Conservation (phyloP, 768 basidiomycete species). For the Leucocoprinus birnbaumii region DNA sequence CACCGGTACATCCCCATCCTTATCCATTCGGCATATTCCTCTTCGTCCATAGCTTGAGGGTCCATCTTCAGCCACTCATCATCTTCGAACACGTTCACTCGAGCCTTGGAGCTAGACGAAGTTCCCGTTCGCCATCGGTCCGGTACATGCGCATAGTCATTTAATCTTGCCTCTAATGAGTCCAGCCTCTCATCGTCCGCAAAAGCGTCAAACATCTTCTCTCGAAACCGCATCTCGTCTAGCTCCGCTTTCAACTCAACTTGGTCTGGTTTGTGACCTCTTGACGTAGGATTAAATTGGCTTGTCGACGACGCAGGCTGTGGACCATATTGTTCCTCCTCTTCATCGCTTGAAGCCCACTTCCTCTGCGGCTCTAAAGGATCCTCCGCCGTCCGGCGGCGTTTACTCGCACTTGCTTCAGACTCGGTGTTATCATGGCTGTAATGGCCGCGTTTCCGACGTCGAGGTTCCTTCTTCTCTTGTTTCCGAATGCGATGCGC, state of each 20-base stretch:
- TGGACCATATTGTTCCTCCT: constrained; percentile 25
- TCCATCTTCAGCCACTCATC: constrained; percentile 41
- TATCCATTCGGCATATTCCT: constrained; percentile 88
- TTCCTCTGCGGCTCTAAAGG: constrained; percentile 30
- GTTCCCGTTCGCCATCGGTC: constrained; percentile 53
- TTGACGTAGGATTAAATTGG: constrained; percentile 5
- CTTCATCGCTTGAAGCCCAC: constrained; percentile 50
- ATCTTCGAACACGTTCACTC: constrained; percentile 22
- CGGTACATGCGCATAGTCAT: constrained; percentile 71
- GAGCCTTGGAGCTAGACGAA: constrained; percentile 16
- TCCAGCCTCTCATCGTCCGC: constrained; percentile 73
- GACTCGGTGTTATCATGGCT: constrained; percentile 16
- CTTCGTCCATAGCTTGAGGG: constrained; percentile 67
- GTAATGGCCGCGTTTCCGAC: constrained; percentile 17
- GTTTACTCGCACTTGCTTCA: constrained; percentile 15
- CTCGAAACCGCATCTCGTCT: constrained; percentile 66
- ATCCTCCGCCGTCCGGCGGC: constrained; percentile 18
- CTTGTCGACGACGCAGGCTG: constrained; percentile 17
- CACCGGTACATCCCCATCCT: constrained; percentile 83
- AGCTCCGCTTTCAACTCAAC: constrained; percentile 49
- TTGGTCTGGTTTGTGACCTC: constrained; percentile 34
- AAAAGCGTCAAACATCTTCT: constrained; percentile 71
- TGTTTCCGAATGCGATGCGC: constrained; percentile 38
- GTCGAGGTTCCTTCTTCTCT: constrained; percentile 32
- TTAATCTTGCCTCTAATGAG: constrained; percentile 58